Evolutionary conservation across 2,329 filamentous ascomycete species (phyloP), one percentile per base, ranked within the genome.

Genomic region (Alternaria sp.): DNA sequence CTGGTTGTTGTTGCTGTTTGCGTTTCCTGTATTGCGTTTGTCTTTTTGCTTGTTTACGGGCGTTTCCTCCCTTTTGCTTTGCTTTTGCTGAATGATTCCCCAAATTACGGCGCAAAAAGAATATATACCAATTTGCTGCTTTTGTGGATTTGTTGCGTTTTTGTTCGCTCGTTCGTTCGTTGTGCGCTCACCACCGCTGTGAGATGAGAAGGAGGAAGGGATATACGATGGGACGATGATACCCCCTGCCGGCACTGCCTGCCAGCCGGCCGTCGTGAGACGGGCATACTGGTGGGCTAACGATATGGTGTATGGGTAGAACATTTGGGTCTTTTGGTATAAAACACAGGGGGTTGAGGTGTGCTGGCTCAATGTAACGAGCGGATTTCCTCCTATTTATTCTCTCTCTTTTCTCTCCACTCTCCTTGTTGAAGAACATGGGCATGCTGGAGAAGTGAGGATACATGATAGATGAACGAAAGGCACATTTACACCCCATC

Each of bases 81-180:
- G 64, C 55, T 66, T 66, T 69, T 72, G 75, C 54, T 70, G 74
- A 72, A 78, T 75, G 77, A 79, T 78, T 78, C 75, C 77, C 76
- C 76, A 66, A 64, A 41, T 18, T 53, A 53, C 69, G 77, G 78
- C 76, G 78, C 77, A 74, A 79, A 78, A 75, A 80, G 72, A 79
- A 78, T 41, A 79, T 79, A 80, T 80, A 80, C 78, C 78, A 79
- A 78, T 79, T 78, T 79, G 76, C 74, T 76, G 74, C 77, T 77
- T 75, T 53, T 53, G 30, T 37, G 49, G 49, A 41, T 25, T 53
- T 23, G 37, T 41, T 72, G 66, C 50, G 46, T 57, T 15, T 33
- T 59, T 25, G 43, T 33, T 55, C 46, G 28, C 20, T 20, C 43
- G 18, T 44, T 20, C 44, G 18, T 44, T 61, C 51, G 26, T 49